Conservation (phyloP, 192 early-diverging fungal genomes). For the Entomortierella chlamydospora region DNA sequence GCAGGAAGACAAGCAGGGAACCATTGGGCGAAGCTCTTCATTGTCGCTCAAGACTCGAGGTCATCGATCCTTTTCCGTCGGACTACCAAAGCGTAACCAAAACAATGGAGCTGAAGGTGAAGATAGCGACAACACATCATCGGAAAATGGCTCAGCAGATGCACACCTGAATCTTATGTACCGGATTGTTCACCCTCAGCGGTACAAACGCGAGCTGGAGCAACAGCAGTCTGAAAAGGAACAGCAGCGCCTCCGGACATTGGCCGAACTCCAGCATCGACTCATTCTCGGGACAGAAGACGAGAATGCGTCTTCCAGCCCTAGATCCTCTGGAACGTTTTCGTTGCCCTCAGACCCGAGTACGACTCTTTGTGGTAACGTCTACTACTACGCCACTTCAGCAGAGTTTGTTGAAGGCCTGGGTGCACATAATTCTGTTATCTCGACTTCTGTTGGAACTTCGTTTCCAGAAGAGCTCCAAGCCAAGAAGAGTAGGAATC, state of each 20-base stretch:
- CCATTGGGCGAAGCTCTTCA: conserved; percentile 3
- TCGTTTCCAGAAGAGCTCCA: conserved; percentile 36
- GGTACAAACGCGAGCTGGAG: conserved; percentile 49
- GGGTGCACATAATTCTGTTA: conserved; percentile 37
- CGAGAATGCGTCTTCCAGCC: neutral
- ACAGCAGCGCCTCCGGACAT: conserved; percentile 21
- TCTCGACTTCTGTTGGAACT: conserved; percentile 44
- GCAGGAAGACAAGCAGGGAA: neutral
- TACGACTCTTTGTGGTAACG: conserved; percentile 10
- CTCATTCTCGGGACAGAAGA: conserved; percentile 6
- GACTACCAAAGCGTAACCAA: neutral
- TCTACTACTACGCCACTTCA: conserved; percentile 44
- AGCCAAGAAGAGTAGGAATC: conserved; percentile 3
- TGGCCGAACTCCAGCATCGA: conserved; percentile 25
- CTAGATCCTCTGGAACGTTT: too few species aligned
- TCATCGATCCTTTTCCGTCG: conserved; percentile 28
- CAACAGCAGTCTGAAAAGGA: conserved; percentile 26
- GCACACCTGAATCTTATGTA: conserved; percentile 42
- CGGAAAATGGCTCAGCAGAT: neutral
- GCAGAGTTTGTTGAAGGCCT: conserved; percentile 46
- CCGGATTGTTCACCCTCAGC: conserved; percentile 48
- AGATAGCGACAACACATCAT: neutral
- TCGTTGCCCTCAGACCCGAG: conserved; percentile 8
- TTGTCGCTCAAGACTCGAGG: conserved; percentile 14
- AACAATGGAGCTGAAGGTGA: neutral